phyloP scores from a whole-genome alignment of 129 eudicot genomes.

The Lonicera japonica region DNA sequence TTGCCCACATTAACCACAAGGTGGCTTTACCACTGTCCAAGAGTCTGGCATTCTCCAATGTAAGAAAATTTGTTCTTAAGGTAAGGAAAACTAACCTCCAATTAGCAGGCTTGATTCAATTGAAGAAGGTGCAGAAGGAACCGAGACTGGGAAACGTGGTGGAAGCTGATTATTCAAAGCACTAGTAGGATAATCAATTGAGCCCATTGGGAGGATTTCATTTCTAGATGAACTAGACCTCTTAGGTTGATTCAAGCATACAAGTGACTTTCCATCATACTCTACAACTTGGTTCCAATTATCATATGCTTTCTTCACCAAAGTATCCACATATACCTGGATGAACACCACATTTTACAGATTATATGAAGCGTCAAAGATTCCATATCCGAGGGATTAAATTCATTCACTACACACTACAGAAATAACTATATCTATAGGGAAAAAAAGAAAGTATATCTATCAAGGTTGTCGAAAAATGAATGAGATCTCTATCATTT shows the following conservation, averaged over 20 bases:
- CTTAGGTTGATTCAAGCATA: constrained; percentile 57
- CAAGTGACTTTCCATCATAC: constrained; percentile 77
- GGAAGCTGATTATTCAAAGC: constrained; percentile 44
- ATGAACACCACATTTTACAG: background rate
- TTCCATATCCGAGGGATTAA: background rate
- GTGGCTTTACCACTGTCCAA: too few relatives aligned
- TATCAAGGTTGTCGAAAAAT: too few relatives aligned
- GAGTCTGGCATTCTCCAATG: too few relatives aligned
- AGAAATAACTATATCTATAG: background rate
- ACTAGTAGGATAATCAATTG: constrained; percentile 45
- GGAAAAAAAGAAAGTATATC: too few relatives aligned
- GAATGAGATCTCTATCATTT: too few relatives aligned
- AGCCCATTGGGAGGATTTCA: constrained; percentile 39
- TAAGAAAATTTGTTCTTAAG: background rate
- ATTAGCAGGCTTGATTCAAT: constrained; percentile 48
- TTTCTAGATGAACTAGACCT: constrained; percentile 36
- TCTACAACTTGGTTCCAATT: constrained; percentile 88
- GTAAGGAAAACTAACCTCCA: constrained; percentile 38
- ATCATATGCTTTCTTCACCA: constrained; percentile 81
- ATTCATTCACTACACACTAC: background rate
- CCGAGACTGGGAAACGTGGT: constrained; percentile 34
- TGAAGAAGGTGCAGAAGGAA: constrained; percentile 39
- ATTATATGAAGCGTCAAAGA: background rate
- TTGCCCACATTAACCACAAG: too few relatives aligned
- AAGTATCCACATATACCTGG: constrained; percentile 72